Conservation (phyloP, 2,329 filamentous ascomycete genomes). For the Coniochaeta sp. region DNA sequence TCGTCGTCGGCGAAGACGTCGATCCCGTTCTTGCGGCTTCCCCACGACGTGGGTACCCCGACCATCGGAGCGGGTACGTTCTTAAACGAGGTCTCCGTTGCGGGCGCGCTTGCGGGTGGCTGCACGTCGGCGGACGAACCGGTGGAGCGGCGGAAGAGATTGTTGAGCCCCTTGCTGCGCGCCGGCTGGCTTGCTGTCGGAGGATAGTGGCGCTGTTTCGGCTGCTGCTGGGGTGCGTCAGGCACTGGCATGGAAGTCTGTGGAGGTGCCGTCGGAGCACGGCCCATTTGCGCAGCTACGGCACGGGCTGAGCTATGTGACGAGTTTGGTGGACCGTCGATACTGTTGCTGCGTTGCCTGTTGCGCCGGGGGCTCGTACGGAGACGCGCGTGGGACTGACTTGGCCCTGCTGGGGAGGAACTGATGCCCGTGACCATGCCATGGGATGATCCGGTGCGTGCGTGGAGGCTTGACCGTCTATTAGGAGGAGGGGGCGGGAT, state of each 20-base stretch:
- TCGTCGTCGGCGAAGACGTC: constrained; percentile 24
- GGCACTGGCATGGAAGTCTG: constrained; percentile 11
- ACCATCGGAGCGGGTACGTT: constrained; percentile 11
- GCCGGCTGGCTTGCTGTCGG: constrained; percentile 35
- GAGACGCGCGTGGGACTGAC: constrained; percentile 11
- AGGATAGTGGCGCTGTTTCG: constrained; percentile 37
- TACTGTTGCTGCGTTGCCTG: constrained; percentile 16
- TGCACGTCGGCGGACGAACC: constrained; percentile 23
- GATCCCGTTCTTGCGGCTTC: constrained; percentile 8
- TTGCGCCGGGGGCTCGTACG: constrained; percentile 17
- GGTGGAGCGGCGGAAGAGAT: constrained; percentile 42
- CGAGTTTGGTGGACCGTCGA: constrained; percentile 9
- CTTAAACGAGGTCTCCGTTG: constrained; percentile 14
- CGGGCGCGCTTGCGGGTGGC: constrained; percentile 14
- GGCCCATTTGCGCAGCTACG: constrained; percentile 5
- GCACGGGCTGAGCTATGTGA: neutral
- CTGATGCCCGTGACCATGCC: constrained; percentile 11
- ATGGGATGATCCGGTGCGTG: constrained; percentile 29
- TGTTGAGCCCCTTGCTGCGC: constrained; percentile 37
- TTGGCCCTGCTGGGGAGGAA: constrained; percentile 11
- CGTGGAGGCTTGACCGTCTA: constrained; percentile 45
- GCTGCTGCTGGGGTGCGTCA: constrained; percentile 7
- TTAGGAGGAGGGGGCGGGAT: constrained; percentile 40
- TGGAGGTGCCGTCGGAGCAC: constrained; percentile 13
- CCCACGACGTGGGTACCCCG: neutral